Evolutionary conservation across 768 basidiomycete species (phyloP).

Genomic region (Leccinum broughii): DNA sequence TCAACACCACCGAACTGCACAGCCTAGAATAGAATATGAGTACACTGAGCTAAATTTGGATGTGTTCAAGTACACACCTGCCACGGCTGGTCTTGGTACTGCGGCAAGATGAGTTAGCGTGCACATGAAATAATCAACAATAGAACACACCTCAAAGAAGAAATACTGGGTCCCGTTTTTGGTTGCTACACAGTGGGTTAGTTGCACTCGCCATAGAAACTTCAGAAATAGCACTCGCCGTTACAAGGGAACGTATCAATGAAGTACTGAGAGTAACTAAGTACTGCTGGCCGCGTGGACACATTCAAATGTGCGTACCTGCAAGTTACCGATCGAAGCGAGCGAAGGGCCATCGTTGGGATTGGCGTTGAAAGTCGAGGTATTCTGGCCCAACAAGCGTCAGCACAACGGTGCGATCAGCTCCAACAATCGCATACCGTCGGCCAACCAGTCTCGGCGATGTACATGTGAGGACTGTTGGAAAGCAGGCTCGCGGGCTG

Average conservation of each 20-base stretch:
- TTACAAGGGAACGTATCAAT: conserved; percentile 82
- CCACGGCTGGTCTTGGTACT: conserved; percentile 82
- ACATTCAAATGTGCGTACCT: conserved; percentile 34
- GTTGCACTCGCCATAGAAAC: conserved; percentile 1
- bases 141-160: conserved; percentile 68
- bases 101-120: conserved; percentile 1
- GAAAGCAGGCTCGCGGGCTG: conserved; percentile 50
- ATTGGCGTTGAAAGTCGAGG: conserved; percentile 53
- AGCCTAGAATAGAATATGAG: conserved; percentile 40
- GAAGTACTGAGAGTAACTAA: conserved; percentile 56
- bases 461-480: conserved; percentile 81
- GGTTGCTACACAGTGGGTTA: conserved; percentile 52
- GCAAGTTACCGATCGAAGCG: conserved; percentile 62
- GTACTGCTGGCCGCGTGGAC: neutral
- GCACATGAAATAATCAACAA: neutral
- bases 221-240: conserved; percentile 17
- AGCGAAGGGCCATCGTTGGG: conserved; percentile 66
- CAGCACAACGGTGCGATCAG: neutral
- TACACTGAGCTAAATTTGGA: neutral
- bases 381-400: conserved; percentile 41
- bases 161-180: conserved; percentile 81
- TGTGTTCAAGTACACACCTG: conserved; percentile 47
- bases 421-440: conserved; percentile 45
- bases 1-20: conserved; percentile 79
- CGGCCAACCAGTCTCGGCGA: conserved; percentile 94